Base-by-base conservation (phyloP, 306 rosid species). In the Prunus dulcis region DNA sequence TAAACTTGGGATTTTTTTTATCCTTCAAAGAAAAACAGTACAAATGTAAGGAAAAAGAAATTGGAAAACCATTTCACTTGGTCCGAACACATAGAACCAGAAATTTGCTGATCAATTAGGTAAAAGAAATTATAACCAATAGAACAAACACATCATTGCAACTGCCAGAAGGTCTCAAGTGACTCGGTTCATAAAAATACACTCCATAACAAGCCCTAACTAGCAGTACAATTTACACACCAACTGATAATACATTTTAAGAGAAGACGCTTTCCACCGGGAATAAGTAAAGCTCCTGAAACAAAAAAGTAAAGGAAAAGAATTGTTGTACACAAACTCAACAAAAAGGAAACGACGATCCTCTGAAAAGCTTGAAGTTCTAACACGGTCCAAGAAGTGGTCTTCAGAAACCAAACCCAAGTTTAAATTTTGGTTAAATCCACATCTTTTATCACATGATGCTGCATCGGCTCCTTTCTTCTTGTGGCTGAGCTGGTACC, bases 391-490 rank as follows among this genome's bases (percentile, higher is more conserved):
- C 51, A 19, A 71, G 73, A 67, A 52, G 69, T 63, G n/a, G 45
- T 46, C 80, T 79, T 76, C 74, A 82, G 13, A 71, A 56, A 69
- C 84, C 62, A 63, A 38, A 55, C 51, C 18, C 13, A 38, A 67
- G 61, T 62, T 67, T 11, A 25, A 60, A 51, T 30, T 69, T 67
- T 25, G 78, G 74, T 28, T 27, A 71, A 81, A 81, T 70, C n/a
- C 71, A 74, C 27, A 71, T 74, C 32, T 6, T 5, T 69, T 75
- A 75, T 89, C 80, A 96, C 99, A 96, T 92, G 78, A 92, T 89
- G 77, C 81, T 78, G 90, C 99, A 96, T 58, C 98, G 89, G 69
- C 90, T 92, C 88, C 88, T 84, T 80, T 96, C 99, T 85, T 96
- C 99, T 67, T 92, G 72, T 76, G 96, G 96, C 79, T 96, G 99